phyloP scores from a whole-genome alignment of 768 basidiomycete species.

The Tylopilus rubrobrunneus region DNA sequence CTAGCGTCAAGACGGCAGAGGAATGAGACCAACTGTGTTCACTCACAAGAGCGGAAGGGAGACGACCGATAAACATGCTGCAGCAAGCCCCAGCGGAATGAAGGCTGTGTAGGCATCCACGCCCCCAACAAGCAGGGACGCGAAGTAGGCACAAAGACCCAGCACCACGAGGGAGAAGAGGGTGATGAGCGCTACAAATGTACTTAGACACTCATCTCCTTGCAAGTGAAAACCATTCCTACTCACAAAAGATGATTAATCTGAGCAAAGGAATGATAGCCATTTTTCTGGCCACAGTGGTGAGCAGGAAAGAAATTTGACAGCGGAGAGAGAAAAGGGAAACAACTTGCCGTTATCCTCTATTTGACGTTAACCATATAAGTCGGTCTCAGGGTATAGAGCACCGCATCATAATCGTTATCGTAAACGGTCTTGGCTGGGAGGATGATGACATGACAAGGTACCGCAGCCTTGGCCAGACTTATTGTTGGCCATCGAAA shows the following conservation, averaged over 20 bases:
- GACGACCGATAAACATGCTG: conserved; percentile 13
- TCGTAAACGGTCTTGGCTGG: not conserved
- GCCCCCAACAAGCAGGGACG: conserved; percentile 9
- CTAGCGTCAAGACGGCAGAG: not conserved
- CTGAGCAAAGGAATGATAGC: conserved; percentile 26
- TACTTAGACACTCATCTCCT: not conserved
- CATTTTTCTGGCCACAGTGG: conserved; percentile 12
- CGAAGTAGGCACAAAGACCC: conserved; percentile 21
- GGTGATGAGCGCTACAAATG: conserved; percentile 9
- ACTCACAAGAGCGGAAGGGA: conserved; percentile 26
- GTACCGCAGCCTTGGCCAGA: not conserved
- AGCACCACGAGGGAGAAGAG: conserved; percentile 18
- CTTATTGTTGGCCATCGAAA: not conserved
- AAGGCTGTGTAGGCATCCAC: conserved; percentile 1
- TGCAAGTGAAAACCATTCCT: not conserved
- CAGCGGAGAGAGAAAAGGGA: not conserved
- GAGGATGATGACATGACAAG: not conserved
- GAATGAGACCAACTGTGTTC: not conserved
- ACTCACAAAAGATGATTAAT: conserved; percentile 21
- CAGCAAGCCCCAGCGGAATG: conserved; percentile 15
- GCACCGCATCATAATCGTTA: not conserved
- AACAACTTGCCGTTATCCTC: not conserved
- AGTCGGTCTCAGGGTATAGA: not conserved
- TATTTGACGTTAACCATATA: not conserved
- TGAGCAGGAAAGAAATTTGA: not conserved